Evolutionary conservation across 805 yeast genomes (phyloP).

Genomic region (Torulaspora maleeae): DNA sequence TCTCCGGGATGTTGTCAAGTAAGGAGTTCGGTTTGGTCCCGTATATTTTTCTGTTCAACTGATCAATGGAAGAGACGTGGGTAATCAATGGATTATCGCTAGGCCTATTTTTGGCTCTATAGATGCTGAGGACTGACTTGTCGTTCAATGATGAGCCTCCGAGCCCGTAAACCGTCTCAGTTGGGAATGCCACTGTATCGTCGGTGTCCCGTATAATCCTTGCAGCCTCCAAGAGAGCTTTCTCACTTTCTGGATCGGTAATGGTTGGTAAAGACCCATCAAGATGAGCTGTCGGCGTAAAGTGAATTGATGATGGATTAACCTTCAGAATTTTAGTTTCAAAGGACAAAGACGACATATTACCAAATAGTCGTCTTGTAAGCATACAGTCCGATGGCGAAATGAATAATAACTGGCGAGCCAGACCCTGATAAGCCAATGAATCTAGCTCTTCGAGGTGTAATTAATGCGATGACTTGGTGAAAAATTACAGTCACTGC

Average conservation of each 20-base stretch:
- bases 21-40: conserved; percentile 22
- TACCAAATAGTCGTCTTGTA: conserved; percentile 5
- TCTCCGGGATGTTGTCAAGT: conserved; percentile 50
- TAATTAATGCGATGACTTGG: conserved; percentile 9
- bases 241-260: conserved; percentile 48
- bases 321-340: conserved; percentile 50
- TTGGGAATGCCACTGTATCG: conserved; percentile 85
- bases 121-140: conserved; percentile 69
- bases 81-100: conserved; percentile 92
- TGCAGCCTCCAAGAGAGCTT: conserved; percentile 56
- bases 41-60: conserved; percentile 58
- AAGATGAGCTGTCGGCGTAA: conserved; percentile 36
- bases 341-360: conserved; percentile 14
- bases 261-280: conserved; percentile 43
- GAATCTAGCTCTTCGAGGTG: neutral
- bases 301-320: conserved; percentile 47
- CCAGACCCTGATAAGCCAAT: neutral
- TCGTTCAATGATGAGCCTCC: conserved; percentile 83
- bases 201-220: conserved; percentile 44
- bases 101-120: conserved; percentile 87
- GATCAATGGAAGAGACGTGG: conserved; percentile 75
- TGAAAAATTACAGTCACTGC: conserved; percentile 14
- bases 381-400: conserved; percentile 1
- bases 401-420: neutral
- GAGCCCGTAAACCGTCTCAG: conserved; percentile 95